Conservation (phyloP, 805 yeast genomes). For the Jamesozyma piceae region DNA sequence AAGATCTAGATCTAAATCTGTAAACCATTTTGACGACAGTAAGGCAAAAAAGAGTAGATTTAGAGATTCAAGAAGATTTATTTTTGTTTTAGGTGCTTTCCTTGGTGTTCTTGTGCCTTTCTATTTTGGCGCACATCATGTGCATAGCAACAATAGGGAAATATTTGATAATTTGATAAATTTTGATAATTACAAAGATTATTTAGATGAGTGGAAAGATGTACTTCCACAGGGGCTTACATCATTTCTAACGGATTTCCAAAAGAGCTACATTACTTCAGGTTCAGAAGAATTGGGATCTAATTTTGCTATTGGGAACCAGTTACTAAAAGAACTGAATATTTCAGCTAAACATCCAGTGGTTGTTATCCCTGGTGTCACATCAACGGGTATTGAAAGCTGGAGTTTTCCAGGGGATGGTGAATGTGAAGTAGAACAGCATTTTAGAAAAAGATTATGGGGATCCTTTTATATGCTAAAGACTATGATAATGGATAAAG, state of each 20-base stretch:
- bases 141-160: slow-evolving; percentile 19
- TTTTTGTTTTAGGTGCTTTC: slow-evolving; percentile 62
- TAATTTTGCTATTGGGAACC: slow-evolving; percentile 79
- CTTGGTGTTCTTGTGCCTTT: slow-evolving; percentile 60
- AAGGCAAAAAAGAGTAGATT: slow-evolving; percentile 5
- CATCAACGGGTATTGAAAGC: slow-evolving; percentile 87
- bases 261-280: slow-evolving; percentile 13
- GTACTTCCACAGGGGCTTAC: slow-evolving; percentile 59
- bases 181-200: slow-evolving; percentile 50
- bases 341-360: slow-evolving; percentile 63
- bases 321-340: slow-evolving; percentile 43
- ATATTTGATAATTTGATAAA: slow-evolving; percentile 40
- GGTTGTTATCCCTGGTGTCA: slow-evolving; percentile 91
- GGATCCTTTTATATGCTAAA: slow-evolving; percentile 93
- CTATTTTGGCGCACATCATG: slow-evolving; percentile 40
- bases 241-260: slow-evolving; percentile 49
- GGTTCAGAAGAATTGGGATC: slow-evolving; percentile 48
- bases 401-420: slow-evolving; percentile 75
- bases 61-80: slow-evolving; percentile 46
- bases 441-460: slow-evolving; percentile 90
- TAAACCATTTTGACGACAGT: neutral
- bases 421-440: slow-evolving; percentile 75
- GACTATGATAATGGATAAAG: slow-evolving; percentile 83
- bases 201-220: slow-evolving; percentile 65
- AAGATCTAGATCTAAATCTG: neutral